Base-by-base conservation (phyloP, 306 rosid species). In the Prunus kanzakura region DNA sequence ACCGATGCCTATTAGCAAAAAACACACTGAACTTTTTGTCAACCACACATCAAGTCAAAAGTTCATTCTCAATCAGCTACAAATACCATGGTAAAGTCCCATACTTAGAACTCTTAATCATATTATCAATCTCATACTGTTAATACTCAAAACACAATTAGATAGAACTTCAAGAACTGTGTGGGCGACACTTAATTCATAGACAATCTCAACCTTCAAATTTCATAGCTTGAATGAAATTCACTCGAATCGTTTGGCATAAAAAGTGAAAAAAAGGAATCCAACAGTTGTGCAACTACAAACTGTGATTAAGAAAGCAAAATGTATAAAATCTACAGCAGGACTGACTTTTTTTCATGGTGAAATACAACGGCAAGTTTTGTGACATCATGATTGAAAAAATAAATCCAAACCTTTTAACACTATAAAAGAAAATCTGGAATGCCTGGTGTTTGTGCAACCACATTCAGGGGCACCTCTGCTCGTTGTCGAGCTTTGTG, bases 351-450 rank as follows among this genome's bases (percentile, higher is more conserved):
- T 22, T 22, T 22, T 22, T 54, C 74, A 57, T 27, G 68, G 72
- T 27, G 68, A 69, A 82, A 79, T 30, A 79, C 72, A 73, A 54
- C 87, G 69, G 4, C 43, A 82, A 45, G 63, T 60, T 61, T 32
- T 67, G 71, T 67, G 71, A 50, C 63, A 51, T 63, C 77, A 82
- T 52, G 73, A 71, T 27, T 66, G 56, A 82, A 82, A 76, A 69
- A 70, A 68, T 61, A 81, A 85, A 58, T 61, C 55, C 57, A 65
- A 80, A 76, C 73, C 65, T 67, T 65, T 30, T 20, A 72, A 66
- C 55, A 78, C 91, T 88, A 92, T 76, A 95, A 84, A 71, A 95
- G 97, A 83, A 92, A 95, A 82, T 95, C 99, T 13, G 99, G 99
- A 80, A 95, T 87, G 69, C 79, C 93, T 15, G 86, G 85, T 46